A percentile compares a stretch with the other conserved stretches of the same genome.
phyloP scores from a whole-genome alignment of 371 early-diverging fungal species.

The Mortierella polycephala region DNA sequence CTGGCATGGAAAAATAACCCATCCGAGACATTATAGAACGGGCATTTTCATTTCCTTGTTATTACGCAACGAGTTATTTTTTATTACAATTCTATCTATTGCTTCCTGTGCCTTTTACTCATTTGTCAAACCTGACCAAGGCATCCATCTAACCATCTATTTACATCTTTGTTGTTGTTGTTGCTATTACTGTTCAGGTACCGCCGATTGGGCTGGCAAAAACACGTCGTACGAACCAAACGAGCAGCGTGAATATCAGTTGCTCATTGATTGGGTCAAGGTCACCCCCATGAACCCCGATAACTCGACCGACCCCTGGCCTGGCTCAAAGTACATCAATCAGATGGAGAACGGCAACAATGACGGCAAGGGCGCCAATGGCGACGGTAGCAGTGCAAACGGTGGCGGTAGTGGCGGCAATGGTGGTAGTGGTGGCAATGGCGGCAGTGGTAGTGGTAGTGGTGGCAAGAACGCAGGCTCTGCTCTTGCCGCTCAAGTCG shows the following conservation, averaged over 20 bases:
- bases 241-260: slow-evolving; percentile 34
- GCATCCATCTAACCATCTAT: not conserved
- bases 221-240: slow-evolving; percentile 37
- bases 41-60: not conserved
- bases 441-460: slow-evolving; percentile 1
- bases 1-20: not conserved
- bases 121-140: not conserved
- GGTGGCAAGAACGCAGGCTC: not conserved
- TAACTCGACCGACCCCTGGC: slow-evolving; percentile 40
- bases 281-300: slow-evolving; percentile 37
- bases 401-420: slow-evolving; percentile 2
- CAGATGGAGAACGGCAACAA: slow-evolving; percentile 37
- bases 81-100: not conserved
- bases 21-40: not conserved
- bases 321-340: slow-evolving; percentile 38
- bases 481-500: not conserved
- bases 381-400: slow-evolving; percentile 9
- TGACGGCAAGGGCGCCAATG: slow-evolving; percentile 10
- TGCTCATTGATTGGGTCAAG: slow-evolving; percentile 46
- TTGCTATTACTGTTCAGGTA: slow-evolving; percentile 12
- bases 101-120: not conserved
- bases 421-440: not conserved
- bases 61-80: not conserved
- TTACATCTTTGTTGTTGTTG: not conserved
- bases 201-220: slow-evolving; percentile 45